Evolutionary conservation across 2,329 filamentous ascomycete species (phyloP).

Genomic region (Trichoderma gracile): DNA sequence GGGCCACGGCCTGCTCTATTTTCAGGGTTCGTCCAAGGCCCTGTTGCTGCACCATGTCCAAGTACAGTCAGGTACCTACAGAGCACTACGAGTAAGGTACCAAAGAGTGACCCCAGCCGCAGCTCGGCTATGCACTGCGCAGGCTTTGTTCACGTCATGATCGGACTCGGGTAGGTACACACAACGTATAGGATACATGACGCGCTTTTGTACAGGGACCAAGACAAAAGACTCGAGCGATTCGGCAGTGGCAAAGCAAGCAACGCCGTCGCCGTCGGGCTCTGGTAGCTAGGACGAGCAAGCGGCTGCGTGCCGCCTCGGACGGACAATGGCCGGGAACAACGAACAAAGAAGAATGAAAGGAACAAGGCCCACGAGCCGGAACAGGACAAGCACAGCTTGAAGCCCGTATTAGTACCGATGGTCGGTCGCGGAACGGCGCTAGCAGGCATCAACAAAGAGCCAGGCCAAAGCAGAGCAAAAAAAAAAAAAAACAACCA

Average conservation of each 20-base stretch:
- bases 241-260: conserved; percentile 19
- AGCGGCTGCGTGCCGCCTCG: conserved; percentile 10
- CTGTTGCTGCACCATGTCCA: background rate
- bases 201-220: background rate
- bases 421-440: background rate
- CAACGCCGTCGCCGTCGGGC: conserved; percentile 6
- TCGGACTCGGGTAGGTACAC: too few species aligned
- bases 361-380: too few species aligned
- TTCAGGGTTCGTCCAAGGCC: background rate
- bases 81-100: too few species aligned
- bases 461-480: too few species aligned
- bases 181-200: too few species aligned
- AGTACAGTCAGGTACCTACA: too few species aligned
- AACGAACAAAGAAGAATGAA: background rate
- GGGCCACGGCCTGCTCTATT: background rate
- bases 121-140: too few species aligned
- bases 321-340: conserved; percentile 4
- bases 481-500: background rate
- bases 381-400: too few species aligned
- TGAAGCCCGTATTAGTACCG: too few species aligned
- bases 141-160: too few species aligned
- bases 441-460: conserved; percentile 16
- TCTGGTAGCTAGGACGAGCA: conserved; percentile 11
- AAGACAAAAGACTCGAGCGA: background rate
- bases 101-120: too few species aligned